A percentile compares a stretch with the other conserved stretches of the same genome.
These are phyloP conservation scores for Triangularia verruculosa DNA, from an alignment of 2,329 filamentous ascomycete genomes.

Conservation along the genomic window DNA sequence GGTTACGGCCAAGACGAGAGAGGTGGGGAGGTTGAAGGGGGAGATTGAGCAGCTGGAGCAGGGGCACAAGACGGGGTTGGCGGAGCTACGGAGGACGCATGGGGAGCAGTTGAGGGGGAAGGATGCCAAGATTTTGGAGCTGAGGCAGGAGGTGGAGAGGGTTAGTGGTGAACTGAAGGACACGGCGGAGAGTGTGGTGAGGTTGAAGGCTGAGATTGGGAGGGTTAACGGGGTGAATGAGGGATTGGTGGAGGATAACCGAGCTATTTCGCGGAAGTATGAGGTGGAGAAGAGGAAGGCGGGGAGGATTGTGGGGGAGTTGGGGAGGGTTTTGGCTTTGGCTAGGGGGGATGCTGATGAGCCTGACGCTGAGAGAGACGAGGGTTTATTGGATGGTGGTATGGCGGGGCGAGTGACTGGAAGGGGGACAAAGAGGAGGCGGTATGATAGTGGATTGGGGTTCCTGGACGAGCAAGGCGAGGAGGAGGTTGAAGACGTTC, in stretches of 20 bases:
- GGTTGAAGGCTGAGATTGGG: constrained; percentile 46
- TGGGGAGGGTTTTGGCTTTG: constrained; percentile 51
- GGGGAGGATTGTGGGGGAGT: constrained; percentile 44
- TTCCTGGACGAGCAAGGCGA: constrained; percentile 50
- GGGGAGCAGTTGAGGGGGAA: constrained; percentile 20
- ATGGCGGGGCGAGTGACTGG: constrained; percentile 28
- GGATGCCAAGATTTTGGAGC: not conserved
- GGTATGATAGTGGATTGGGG: constrained; percentile 54
- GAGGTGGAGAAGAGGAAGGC: constrained; percentile 41
- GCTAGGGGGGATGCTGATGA: constrained; percentile 44
- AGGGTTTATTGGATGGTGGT: constrained; percentile 16
- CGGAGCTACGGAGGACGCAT: not conserved
- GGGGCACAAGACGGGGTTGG: not conserved
- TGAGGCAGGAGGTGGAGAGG: not conserved
- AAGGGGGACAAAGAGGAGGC: constrained; percentile 42
- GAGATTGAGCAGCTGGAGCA: not conserved
- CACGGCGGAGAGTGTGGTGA: constrained; percentile 46
- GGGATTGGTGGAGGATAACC: constrained; percentile 45
- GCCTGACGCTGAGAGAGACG: constrained; percentile 21
- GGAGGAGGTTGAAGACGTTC: constrained; percentile 34
- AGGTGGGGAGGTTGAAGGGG: not conserved
- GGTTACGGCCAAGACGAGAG: not conserved
- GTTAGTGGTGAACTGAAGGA: constrained; percentile 36
- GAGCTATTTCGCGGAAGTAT: constrained; percentile 35
- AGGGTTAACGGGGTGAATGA: constrained; percentile 32